Percentiles rank a stretch among this genome's conserved stretches.
Evolutionary conservation across 1,139 yeast species (phyloP).

Genomic region (Taphrina flavorubra): DNA sequence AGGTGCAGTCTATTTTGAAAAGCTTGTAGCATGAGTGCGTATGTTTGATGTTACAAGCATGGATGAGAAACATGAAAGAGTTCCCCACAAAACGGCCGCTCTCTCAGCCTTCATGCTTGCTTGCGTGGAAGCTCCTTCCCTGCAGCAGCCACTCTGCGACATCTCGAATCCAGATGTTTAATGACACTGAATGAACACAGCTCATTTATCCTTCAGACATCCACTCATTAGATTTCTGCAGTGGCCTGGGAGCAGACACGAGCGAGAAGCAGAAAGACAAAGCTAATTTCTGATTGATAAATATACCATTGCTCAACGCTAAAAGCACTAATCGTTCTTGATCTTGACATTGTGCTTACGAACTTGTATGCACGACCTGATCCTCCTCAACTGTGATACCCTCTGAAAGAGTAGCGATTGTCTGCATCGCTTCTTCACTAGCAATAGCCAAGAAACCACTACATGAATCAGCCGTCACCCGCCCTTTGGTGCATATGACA

Average conservation of each 20-base stretch:
- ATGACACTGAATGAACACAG: too few relatives aligned
- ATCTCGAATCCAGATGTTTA: too few relatives aligned
- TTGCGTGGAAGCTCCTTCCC: too few relatives aligned
- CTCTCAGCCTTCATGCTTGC: not conserved
- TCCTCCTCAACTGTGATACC: constrained; percentile 32
- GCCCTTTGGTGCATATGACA: not conserved
- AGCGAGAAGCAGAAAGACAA: too few relatives aligned
- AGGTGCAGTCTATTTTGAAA: not conserved
- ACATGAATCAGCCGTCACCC: not conserved
- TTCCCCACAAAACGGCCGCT: not conserved
- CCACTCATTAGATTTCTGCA: too few relatives aligned
- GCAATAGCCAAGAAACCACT: constrained; percentile 31
- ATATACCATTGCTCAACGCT: not conserved
- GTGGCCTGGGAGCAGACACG: too few relatives aligned
- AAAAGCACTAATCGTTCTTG: not conserved
- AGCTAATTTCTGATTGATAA: too few relatives aligned
- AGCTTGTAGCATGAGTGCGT: not conserved
- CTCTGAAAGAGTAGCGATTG: not conserved
- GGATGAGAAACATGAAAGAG: not conserved
- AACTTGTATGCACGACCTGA: constrained; percentile 15
- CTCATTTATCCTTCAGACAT: too few relatives aligned
- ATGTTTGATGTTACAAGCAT: not conserved
- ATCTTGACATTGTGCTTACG: not conserved
- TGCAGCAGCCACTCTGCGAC: too few relatives aligned
- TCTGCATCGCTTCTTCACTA: constrained; percentile 17